These are phyloP conservation scores for Taiozyma sp. DNA, from an alignment of 1,139 yeast genomes.

Conservation along the genomic window DNA sequence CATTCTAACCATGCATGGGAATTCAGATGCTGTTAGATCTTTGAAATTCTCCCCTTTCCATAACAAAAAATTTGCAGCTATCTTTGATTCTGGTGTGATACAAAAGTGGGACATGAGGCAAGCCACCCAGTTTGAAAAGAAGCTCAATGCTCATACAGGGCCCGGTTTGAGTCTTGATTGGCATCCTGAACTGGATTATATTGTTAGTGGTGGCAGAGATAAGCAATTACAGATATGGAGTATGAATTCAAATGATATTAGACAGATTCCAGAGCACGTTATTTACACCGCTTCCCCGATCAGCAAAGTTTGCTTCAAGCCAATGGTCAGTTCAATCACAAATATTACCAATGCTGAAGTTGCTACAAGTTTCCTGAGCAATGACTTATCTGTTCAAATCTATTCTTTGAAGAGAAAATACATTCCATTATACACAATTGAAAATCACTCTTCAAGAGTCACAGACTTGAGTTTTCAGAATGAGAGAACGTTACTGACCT, in stretches of 20 bases:
- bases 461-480: constrained; percentile 48
- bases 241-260: constrained; percentile 31
- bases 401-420: constrained; percentile 73
- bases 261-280: constrained; percentile 58
- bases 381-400: constrained; percentile 68
- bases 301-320: constrained; percentile 50
- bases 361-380: constrained; percentile 75
- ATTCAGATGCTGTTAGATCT: constrained; percentile 58
- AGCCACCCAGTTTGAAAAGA: constrained; percentile 53
- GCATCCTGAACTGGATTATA: constrained; percentile 79
- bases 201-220: constrained; percentile 93
- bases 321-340: constrained; percentile 25
- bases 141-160: constrained; percentile 86
- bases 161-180: constrained; percentile 87
- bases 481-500: constrained; percentile 46
- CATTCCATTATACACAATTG: constrained; percentile 67
- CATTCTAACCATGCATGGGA: constrained; percentile 28
- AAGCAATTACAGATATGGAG: constrained; percentile 81
- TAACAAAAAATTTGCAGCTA: constrained; percentile 53
- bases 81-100: constrained; percentile 86
- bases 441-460: constrained; percentile 43
- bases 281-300: constrained; percentile 65
- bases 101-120: constrained; percentile 80
- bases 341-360: constrained; percentile 48
- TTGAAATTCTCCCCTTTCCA: constrained; percentile 55